phyloP scores from a whole-genome alignment of 2,329 filamentous ascomycete species.

The Aspergillus sp. region DNA sequence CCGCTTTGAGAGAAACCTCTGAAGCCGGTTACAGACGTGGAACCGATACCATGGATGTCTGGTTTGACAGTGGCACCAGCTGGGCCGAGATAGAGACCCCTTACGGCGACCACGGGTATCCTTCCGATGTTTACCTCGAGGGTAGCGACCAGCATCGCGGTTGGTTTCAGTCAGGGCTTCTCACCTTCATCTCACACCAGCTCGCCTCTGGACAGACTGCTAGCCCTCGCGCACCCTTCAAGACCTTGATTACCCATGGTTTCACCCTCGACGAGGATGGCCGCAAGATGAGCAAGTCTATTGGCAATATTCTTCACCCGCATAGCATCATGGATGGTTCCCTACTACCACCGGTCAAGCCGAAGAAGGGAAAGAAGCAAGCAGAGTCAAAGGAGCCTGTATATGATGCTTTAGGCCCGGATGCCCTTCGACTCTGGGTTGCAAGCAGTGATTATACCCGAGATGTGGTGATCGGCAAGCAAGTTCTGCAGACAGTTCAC shows the following conservation, averaged over 20 bases:
- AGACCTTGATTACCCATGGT: constrained; percentile 89
- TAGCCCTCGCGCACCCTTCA: constrained; percentile 70
- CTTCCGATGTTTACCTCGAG: constrained; percentile 87
- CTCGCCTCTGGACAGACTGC: constrained; percentile 40
- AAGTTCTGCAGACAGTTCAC: constrained; percentile 77
- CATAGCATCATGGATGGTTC: constrained; percentile 83
- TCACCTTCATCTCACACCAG: constrained; percentile 75
- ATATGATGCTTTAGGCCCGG: constrained; percentile 78
- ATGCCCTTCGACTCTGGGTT: constrained; percentile 87
- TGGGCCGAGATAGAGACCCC: constrained; percentile 66
- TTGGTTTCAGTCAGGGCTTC: constrained; percentile 96
- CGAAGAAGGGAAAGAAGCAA: constrained; percentile 59
- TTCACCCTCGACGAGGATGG: constrained; percentile 88
- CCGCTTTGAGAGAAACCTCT: constrained; percentile 58
- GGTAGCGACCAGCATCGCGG: constrained; percentile 95
- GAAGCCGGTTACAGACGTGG: constrained; percentile 68
- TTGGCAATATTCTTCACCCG: constrained; percentile 85
- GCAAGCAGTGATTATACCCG: constrained; percentile 89
- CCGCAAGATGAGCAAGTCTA: constrained; percentile 98
- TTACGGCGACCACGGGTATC: constrained; percentile 34
- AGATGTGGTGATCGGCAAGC: constrained; percentile 80
- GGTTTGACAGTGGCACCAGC: constrained; percentile 97
- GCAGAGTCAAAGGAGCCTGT: constrained; percentile 40
- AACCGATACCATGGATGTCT: constrained; percentile 97
- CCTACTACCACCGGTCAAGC: constrained; percentile 71